A percentile compares a stretch with the other conserved stretches of the same genome.
phyloP scores from a whole-genome alignment of 441 rosid genomes.

The Hura crepitans region DNA sequence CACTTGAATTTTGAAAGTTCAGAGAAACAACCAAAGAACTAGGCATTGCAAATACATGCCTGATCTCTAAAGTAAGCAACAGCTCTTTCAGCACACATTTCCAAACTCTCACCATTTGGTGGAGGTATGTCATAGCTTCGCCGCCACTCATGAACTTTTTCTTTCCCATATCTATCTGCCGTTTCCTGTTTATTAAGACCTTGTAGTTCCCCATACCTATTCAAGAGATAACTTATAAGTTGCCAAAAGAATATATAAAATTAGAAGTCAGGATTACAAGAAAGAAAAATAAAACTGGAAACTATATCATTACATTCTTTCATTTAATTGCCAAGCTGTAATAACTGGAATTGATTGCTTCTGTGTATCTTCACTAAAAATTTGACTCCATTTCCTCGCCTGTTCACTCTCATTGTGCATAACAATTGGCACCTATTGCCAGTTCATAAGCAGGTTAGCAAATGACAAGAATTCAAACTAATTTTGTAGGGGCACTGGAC shows the following conservation, averaged over 20 bases:
- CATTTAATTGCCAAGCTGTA: slow-evolving; percentile 89
- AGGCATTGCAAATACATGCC: slow-evolving; percentile 33
- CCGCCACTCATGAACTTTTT: slow-evolving; percentile 95
- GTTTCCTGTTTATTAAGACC: slow-evolving; percentile 97
- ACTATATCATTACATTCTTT: slow-evolving; percentile 68
- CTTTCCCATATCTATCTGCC: slow-evolving; percentile 82
- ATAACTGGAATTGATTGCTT: slow-evolving; percentile 81
- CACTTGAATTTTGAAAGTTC: neutral
- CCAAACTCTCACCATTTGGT: slow-evolving; percentile 94
- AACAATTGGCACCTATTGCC: slow-evolving; percentile 73
- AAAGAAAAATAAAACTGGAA: slow-evolving; percentile 4
- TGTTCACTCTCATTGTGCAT: slow-evolving; percentile 70
- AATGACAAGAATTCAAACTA: neutral
- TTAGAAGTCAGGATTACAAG: neutral
- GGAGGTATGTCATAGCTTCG: slow-evolving; percentile 95
- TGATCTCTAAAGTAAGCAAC: slow-evolving; percentile 84
- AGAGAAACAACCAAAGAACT: slow-evolving; percentile 6
- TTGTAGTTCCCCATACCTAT: slow-evolving; percentile 90
- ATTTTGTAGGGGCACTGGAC: neutral
- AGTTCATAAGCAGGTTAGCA: slow-evolving; percentile 19
- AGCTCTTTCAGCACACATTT: slow-evolving; percentile 97
- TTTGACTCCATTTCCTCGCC: slow-evolving; percentile 80
- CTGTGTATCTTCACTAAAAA: slow-evolving; percentile 75
- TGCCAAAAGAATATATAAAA: neutral
- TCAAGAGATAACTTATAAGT: slow-evolving; percentile 7